Conservation (phyloP, 169 alveolate genomes). For the Plasmodium vinckei region DNA sequence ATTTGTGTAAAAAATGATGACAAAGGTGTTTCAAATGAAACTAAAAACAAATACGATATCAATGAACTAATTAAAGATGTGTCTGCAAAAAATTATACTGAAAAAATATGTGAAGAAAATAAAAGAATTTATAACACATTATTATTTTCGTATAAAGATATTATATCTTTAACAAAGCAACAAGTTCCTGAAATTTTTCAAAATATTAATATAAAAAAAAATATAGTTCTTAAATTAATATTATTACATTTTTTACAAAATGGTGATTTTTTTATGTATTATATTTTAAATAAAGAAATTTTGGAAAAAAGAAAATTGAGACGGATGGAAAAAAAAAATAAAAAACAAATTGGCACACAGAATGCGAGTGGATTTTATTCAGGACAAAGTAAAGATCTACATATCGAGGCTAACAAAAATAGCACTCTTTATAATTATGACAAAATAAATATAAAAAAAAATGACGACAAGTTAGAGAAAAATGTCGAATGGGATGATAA, state of each 20-base stretch:
- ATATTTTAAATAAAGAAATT: slow-evolving; percentile 61
- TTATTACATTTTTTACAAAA: slow-evolving; percentile 66
- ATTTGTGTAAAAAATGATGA: neutral
- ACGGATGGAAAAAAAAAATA: slow-evolving; percentile 20
- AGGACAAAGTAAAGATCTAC: neutral
- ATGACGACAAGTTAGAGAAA: neutral
- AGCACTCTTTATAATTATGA: neutral
- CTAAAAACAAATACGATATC: slow-evolving; percentile 8
- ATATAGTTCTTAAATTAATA: slow-evolving; percentile 53
- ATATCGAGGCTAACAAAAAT: neutral
- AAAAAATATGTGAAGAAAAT: slow-evolving; percentile 55
- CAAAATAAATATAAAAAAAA: neutral
- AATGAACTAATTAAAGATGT: slow-evolving; percentile 54
- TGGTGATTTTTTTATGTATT: slow-evolving; percentile 73
- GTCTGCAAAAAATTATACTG: slow-evolving; percentile 10
- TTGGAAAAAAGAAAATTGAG: slow-evolving; percentile 20
- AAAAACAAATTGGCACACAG: neutral
- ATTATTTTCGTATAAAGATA: slow-evolving; percentile 49
- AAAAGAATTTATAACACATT: slow-evolving; percentile 41
- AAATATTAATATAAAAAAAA: slow-evolving; percentile 33
- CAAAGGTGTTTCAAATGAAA: neutral
- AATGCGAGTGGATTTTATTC: neutral
- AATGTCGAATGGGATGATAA: neutral
- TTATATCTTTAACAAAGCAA: slow-evolving; percentile 55
- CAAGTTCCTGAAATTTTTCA: slow-evolving; percentile 64